A percentile compares a stretch with the other conserved stretches of the same genome.
These are phyloP conservation scores for Pleurotus djamor DNA, from an alignment of 768 basidiomycete genomes.

Conservation along the genomic window DNA sequence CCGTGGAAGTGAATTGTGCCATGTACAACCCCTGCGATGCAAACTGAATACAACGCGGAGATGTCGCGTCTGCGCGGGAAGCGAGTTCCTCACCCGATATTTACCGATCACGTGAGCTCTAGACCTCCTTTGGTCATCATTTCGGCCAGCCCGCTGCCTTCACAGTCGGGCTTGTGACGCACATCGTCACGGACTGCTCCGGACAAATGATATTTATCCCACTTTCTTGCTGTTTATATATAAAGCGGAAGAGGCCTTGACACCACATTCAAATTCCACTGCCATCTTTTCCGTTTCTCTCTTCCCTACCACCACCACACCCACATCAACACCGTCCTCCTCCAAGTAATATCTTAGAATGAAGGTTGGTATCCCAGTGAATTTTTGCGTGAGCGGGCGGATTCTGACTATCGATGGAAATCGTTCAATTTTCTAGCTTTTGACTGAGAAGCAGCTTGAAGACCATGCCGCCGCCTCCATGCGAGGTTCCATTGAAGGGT, in stretches of 20 bases:
- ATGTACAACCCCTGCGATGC: too few species aligned
- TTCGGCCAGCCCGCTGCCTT: background rate
- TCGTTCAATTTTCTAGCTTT: slow-evolving; percentile 15
- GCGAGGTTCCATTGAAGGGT: slow-evolving; percentile 65
- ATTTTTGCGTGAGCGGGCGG: background rate
- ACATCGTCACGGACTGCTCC: slow-evolving; percentile 4
- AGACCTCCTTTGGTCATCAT: slow-evolving; percentile 2
- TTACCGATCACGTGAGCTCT: slow-evolving; percentile 6
- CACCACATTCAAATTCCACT: background rate
- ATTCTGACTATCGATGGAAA: slow-evolving; percentile 1
- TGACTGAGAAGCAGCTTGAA: slow-evolving; percentile 43
- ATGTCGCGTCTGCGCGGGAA: background rate
- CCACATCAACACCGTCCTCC: slow-evolving; percentile 4
- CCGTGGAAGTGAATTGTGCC: background rate
- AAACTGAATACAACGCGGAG: background rate
- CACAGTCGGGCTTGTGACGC: background rate
- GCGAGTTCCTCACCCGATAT: background rate
- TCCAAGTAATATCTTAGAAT: slow-evolving; percentile 14
- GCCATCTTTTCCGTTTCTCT: background rate
- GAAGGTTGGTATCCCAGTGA: slow-evolving; percentile 24
- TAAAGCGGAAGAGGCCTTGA: background rate
- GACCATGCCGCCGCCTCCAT: slow-evolving; percentile 54
- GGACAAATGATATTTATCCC: background rate
- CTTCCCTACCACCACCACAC: background rate
- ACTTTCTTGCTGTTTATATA: background rate